Evolutionary conservation across 129 eudicot genomes (phyloP), one percentile per base, ranked within the genome.

Genomic region (Centaurea solstitialis): DNA sequence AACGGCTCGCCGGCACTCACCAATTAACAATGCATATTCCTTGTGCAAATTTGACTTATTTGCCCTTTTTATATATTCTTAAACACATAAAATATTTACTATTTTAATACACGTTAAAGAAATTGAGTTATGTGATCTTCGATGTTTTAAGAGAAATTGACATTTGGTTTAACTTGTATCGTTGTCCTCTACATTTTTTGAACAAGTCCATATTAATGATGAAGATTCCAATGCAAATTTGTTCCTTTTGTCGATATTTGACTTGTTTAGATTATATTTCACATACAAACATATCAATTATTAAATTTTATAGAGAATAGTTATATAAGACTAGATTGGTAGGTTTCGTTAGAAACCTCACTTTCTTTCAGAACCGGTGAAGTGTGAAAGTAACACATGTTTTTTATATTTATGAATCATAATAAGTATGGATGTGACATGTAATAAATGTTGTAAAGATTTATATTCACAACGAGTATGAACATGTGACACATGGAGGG

Each of bases 1-100:
- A 40, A 76, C 77, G 64, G 81, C 85, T 77, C 69, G 82, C 86
- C 86, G 86, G 86, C 86, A 76, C 73, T 76, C 72, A 5, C 47
- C 59, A 72, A 71, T 76, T 39, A 82, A 76, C 53, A 82, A 76
- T 24, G 40, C 78, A 70, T 73, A 39, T 81, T 53, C 35, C 41
- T 74, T 68, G 15, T 74, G 40, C 79, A 67, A 45, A 18, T 81
- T 81, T 81, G 85, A 81, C 85, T 81, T 81, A 50, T 75, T 35
- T 75, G 64, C 62, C 22, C 7, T 66, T 41, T 39, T 18, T 6
- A 41, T 65, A 17, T 20, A 3, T 18, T 5, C 5, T 41, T 3
- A 40, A 37, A 12, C 69, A 12, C 20, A 69, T 45, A 6, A 67
- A 66, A 6, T 41, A 40, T 43, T 57, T 53, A 17, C 9, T 23